Evolutionary conservation across 2,329 filamentous ascomycete genomes (phyloP).

Genomic region (Verticillium nonalfalfae): DNA sequence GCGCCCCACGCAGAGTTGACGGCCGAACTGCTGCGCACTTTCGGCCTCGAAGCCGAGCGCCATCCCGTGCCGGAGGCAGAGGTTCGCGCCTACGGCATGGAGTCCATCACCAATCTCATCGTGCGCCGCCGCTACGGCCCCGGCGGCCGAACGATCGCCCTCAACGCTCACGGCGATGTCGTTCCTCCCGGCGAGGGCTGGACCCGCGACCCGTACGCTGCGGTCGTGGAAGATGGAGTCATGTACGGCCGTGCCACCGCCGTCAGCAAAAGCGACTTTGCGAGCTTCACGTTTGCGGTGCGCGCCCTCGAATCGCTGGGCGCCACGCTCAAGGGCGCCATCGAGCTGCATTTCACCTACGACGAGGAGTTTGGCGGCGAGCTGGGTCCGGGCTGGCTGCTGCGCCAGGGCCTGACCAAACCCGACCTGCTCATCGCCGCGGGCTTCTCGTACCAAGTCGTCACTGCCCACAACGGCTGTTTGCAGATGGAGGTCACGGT

Average conservation of each 20-base stretch:
- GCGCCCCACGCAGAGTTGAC: conserved; percentile 7
- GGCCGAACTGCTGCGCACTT: conserved; percentile 1
- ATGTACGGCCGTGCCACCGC: conserved; percentile 7
- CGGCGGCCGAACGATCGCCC: conserved; percentile 4
- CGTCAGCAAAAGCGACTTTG: conserved; percentile 9
- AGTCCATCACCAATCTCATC: conserved; percentile 9
- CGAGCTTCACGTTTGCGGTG: conserved; percentile 5
- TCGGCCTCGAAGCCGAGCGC: conserved; percentile 7
- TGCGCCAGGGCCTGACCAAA: conserved; percentile 4
- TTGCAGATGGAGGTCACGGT: conserved; percentile 7
- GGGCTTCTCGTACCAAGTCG: conserved; percentile 8
- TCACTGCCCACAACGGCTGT: conserved; percentile 7
- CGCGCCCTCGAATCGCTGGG: conserved; percentile 5
- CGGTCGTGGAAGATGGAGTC: conserved; percentile 4
- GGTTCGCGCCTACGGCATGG: conserved; percentile 6
- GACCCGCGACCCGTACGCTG: conserved; percentile 5
- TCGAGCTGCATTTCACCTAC: conserved; percentile 8
- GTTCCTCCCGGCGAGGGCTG: conserved; percentile 6
- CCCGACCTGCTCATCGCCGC: conserved; percentile 6
- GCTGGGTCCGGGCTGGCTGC: conserved; percentile 7
- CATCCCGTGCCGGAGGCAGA: conserved; percentile 5
- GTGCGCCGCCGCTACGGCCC: conserved; percentile 4
- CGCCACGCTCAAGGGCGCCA: background rate
- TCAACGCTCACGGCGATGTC: conserved; percentile 9
- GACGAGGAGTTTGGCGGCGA: conserved; percentile 9